Evolutionary conservation across 441 rosid species (phyloP), one percentile per base, ranked within the genome.

Genomic region (Sinapis alba): DNA sequence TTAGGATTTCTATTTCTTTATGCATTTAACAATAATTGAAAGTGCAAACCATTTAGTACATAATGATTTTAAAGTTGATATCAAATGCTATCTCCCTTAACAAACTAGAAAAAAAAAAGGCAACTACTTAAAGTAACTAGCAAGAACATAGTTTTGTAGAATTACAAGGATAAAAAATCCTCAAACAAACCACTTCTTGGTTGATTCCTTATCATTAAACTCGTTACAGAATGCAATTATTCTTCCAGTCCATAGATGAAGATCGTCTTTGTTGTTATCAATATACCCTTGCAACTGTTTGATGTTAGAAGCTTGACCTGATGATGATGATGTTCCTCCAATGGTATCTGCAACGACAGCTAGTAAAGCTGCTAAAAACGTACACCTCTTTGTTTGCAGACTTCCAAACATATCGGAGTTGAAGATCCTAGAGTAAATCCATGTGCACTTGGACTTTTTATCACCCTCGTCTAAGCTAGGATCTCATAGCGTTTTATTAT

Each of bases 361-460:
- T 47, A 47, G 54, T 7, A 47, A 47, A 47, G 54, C 54, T 47
- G 54, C 21, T 16, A 47, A 47, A 47, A 47, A 47, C 54, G 0
- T 18, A 47, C 54, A 47, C 54, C 21, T 47, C 21, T 47, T 47
- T 3, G 54, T 47, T 47, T 47, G 54, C 54, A 47, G 54, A 47
- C 54, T 47, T 4, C 10, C 54, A 47, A 47, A 47, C 54, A 47
- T 47, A 47, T 47, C 54, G 2, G 54, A 7, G 21, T 47, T 21
- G 21, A 45, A 53, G 1, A 62, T 62, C 66, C 66, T 62, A 62
- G 66, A 62, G 66, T 62, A 62, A 34, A 62, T 21, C 66, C 50
- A 34, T 12, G 66, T 62, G 50, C 50, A 62, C 50, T 62, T 62
- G 6, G 66, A 62, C 50, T 19, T 62, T 34, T 7, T 62, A 62